phyloP scores from a whole-genome alignment of 345 rosid genomes.

The Melastoma malabathricum region DNA sequence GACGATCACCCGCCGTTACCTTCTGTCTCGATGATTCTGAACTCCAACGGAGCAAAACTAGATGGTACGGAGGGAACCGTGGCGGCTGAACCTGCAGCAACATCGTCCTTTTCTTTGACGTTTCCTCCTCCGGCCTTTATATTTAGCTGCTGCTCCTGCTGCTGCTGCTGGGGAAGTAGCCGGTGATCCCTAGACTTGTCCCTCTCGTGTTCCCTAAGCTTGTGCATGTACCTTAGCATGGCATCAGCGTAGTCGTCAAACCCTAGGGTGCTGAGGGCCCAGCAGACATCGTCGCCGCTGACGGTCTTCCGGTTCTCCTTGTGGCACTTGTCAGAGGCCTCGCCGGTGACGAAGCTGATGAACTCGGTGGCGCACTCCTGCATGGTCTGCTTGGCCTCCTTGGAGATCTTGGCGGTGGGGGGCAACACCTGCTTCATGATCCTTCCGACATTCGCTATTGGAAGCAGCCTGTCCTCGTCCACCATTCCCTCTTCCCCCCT shows the following conservation, averaged over 20 bases:
- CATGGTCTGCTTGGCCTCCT: conserved; percentile 68
- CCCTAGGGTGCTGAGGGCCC: conserved; percentile 72
- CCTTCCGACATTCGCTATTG: conserved; percentile 69
- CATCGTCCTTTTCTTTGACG: conserved; percentile 13
- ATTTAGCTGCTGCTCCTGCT: conserved; percentile 1
- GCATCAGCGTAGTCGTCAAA: conserved; percentile 63
- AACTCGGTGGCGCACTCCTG: conserved; percentile 85
- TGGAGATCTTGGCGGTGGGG: conserved; percentile 64
- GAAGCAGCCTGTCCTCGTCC: conserved; percentile 52
- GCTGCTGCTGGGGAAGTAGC: no score
- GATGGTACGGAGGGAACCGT: background rate
- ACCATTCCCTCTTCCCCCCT: conserved; percentile 22
- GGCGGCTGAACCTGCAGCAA: conserved; percentile 8
- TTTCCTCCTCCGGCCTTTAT: conserved; percentile 14
- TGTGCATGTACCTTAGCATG: conserved; percentile 42
- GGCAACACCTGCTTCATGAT: conserved; percentile 72
- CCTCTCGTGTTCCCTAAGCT: conserved; percentile 51
- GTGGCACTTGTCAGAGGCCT: conserved; percentile 75
- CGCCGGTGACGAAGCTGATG: conserved; percentile 71
- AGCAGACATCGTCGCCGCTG: conserved; percentile 74
- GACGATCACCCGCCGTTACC: conserved; percentile 11
- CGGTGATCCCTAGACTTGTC: conserved; percentile 15
- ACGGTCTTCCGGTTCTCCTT: conserved; percentile 81
- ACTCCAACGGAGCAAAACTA: conserved; percentile 11
- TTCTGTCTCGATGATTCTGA: conserved; percentile 41